Base-by-base conservation (phyloP, 2,329 filamentous ascomycete genomes). In the Colletotrichum tabaci region DNA sequence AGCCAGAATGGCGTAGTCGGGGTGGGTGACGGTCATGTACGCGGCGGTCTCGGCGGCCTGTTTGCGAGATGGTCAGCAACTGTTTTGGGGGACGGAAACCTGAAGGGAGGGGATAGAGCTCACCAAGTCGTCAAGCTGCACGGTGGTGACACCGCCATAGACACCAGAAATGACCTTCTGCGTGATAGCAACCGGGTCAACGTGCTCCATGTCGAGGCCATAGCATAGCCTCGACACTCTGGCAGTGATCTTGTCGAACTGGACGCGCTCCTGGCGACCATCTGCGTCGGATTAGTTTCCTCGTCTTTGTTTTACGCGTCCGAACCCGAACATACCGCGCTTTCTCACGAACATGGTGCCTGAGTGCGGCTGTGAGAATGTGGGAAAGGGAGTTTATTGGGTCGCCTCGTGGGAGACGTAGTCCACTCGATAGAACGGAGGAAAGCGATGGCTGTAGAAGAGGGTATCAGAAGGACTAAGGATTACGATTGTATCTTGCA, bases 171-270 rank as follows among this genome's bases (percentile, higher is more conserved):
- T 99, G 84, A 99, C 96, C 86, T 98, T 99, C 87, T 98, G 95
- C 72, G 96, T 99, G 82, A 99, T 99, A 80, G 96, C 95, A 76
- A 97, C 96, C 67, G 96, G 94, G 85, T 99, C 96, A 79, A 99
- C 94, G 87, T 99, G 96, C 77, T 89, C 96, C 61, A 93, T 90
- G 81, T 99, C 96, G 71, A 99, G 92, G 76, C 96, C 96, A 84
- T 99, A 99, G 90, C 96, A 99, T 80, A 99, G 89, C 80, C 96
- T 92, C 57, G 96, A 98, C 77, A 99, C 96, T 84, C 96, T 95
- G 79, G 96, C 96, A 80, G 96, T 98, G 90, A 99, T 99, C 88
- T 99, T 99, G 89, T 99, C 96, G 87, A 99, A 99, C 84, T 99
- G 96, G 76, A 99, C 96, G 84, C 96, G 96, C 90, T 99, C 96